Percentiles rank a stretch among this genome's conserved stretches.
Conservation (phyloP, 805 yeast species). For the Hanseniaspora hatyaiensis region DNA sequence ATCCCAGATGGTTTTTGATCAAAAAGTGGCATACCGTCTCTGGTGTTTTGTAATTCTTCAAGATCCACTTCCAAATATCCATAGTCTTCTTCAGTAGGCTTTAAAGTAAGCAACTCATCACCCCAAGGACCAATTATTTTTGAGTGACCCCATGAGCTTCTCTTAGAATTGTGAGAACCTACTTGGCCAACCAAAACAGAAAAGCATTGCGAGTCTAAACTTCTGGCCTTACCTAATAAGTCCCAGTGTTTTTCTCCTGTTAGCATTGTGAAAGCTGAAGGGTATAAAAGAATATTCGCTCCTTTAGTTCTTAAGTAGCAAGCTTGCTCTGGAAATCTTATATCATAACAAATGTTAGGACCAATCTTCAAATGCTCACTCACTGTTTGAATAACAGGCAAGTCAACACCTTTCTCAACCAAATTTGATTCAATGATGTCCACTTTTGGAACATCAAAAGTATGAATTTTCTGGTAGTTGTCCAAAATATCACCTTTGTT, state of each 20-base stretch:
- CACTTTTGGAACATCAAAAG: conserved; percentile 73
- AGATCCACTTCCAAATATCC: conserved; percentile 59
- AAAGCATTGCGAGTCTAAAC: conserved; percentile 76
- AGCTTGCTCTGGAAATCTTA: conserved; percentile 76
- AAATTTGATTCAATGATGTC: conserved; percentile 63
- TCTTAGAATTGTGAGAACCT: conserved; percentile 52
- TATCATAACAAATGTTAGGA: conserved; percentile 70
- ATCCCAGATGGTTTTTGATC: conserved; percentile 58
- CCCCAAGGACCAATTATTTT: conserved; percentile 93
- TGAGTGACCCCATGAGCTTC: conserved; percentile 80
- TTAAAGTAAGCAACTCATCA: conserved; percentile 49
- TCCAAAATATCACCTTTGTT: conserved; percentile 52
- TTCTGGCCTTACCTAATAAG: conserved; percentile 65
- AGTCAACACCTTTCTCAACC: conserved; percentile 62
- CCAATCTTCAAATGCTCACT: conserved; percentile 36
- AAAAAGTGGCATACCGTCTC: conserved; percentile 68
- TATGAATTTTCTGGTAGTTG: conserved; percentile 72
- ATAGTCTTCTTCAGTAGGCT: conserved; percentile 32
- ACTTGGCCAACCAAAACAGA: conserved; percentile 84
- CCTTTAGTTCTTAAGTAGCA: conserved; percentile 52
- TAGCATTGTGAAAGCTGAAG: conserved; percentile 84
- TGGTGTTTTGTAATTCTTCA: conserved; percentile 36
- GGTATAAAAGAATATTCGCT: conserved; percentile 67
- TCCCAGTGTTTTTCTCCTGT: conserved; percentile 93
- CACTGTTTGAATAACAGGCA: conserved; percentile 31